Conservation (phyloP, 2,329 filamentous ascomycete genomes). For the Colletotrichum tofieldiae region DNA sequence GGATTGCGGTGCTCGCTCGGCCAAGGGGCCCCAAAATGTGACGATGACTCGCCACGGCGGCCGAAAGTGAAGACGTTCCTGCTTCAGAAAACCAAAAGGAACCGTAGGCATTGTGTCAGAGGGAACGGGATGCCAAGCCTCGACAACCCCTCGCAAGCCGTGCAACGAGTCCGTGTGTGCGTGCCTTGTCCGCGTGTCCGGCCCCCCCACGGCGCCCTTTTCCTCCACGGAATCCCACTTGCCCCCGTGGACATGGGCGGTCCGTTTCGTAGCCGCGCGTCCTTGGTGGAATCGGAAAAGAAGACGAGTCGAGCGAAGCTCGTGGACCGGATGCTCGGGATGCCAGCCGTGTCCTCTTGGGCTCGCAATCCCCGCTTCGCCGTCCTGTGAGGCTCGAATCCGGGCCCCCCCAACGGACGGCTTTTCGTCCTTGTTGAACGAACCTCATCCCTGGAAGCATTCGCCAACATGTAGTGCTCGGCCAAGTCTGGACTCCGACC, state of each 20-base stretch:
- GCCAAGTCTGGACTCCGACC: neutral
- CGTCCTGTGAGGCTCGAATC: neutral
- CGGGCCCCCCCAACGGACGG: too few relatives aligned
- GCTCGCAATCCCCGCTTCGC: neutral
- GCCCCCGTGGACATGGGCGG: neutral
- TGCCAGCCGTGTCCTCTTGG: neutral
- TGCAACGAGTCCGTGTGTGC: neutral
- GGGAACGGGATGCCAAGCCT: conserved; percentile 1
- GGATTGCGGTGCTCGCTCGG: neutral
- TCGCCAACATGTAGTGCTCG: neutral
- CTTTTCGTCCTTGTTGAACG: too few relatives aligned
- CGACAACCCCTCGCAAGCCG: neutral
- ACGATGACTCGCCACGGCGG: neutral
- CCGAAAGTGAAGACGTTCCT: neutral
- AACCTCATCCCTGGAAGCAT: neutral
- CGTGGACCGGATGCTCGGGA: neutral
- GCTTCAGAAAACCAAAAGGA: neutral
- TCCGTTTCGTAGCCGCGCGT: neutral
- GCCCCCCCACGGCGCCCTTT: neutral
- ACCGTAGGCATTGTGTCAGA: neutral
- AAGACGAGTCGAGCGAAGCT: neutral
- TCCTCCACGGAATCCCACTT: neutral
- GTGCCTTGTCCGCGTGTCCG: neutral
- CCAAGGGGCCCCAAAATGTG: neutral
- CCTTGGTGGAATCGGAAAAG: neutral